A percentile compares a stretch with the other conserved stretches of the same genome.
Conservation (phyloP, 2,329 filamentous ascomycete species). For the Fusarium caatingaense region DNA sequence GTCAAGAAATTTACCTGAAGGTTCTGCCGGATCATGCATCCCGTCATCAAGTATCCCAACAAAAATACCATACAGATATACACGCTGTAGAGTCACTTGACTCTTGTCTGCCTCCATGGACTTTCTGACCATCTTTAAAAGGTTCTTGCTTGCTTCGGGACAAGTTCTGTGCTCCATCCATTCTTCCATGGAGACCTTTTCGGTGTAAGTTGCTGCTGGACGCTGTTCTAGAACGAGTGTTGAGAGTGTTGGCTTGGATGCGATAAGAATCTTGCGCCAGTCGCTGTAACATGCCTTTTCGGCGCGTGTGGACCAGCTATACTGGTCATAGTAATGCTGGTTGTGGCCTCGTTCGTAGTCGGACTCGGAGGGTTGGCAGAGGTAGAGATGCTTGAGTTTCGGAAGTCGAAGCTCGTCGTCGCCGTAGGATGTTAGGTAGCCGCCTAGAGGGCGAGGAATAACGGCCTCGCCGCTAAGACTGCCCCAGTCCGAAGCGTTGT, state of each 20-base stretch:
- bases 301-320: conserved; percentile 9
- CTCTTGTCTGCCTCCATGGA: neutral
- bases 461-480: neutral
- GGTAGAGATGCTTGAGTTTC: neutral
- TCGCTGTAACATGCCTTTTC: conserved; percentile 6
- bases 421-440: neutral
- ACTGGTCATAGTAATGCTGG: neutral
- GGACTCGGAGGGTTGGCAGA: conserved; percentile 2
- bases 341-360: fast-evolving
- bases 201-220: neutral
- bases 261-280: neutral
- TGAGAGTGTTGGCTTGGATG: neutral
- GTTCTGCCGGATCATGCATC: neutral
- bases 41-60: fast-evolving
- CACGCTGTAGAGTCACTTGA: neutral
- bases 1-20: neutral
- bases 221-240: conserved; percentile 3
- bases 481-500: conserved; percentile 1
- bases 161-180: neutral
- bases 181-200: fast-evolving
- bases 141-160: neutral
- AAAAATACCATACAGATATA: conserved; percentile 25
- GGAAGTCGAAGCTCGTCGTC: neutral
- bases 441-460: neutral
- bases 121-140: neutral